Percentiles rank a stretch among this genome's conserved stretches.
Evolutionary conservation across 2,329 filamentous ascomycete species (phyloP).

Genomic region (Fusarium drepaniforme): DNA sequence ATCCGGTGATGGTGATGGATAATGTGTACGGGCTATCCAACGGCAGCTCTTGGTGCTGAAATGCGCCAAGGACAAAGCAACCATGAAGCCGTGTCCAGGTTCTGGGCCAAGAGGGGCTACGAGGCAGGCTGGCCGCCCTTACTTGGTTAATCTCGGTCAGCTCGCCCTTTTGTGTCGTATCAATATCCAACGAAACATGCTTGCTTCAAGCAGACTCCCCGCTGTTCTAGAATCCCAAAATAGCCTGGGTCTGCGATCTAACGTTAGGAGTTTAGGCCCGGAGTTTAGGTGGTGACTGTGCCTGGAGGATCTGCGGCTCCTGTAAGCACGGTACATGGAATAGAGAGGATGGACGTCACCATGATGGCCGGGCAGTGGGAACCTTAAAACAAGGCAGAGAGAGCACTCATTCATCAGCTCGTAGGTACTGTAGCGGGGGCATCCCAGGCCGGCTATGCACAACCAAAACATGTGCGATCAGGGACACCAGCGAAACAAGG

Average conservation of each 20-base stretch:
- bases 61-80: slow-evolving; percentile 2
- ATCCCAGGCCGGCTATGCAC: slow-evolving; percentile 2
- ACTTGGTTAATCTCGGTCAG: neutral
- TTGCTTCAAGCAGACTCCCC: neutral
- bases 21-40: neutral
- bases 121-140: neutral
- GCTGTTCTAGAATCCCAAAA: neutral
- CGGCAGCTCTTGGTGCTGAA: neutral
- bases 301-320: neutral
- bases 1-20: neutral
- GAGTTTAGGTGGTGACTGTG: neutral
- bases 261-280: neutral
- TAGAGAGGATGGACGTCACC: slow-evolving; percentile 20
- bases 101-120: neutral
- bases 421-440: slow-evolving; percentile 2
- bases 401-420: neutral
- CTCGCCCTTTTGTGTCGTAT: slow-evolving; percentile 1
- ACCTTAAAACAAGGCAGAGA: slow-evolving; percentile 7
- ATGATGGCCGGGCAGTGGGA: slow-evolving; percentile 8
- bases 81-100: neutral
- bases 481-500: slow-evolving; percentile 3
- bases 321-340: neutral
- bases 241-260: neutral
- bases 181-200: slow-evolving; percentile 1
- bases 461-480: slow-evolving; percentile 13